These are phyloP conservation scores for Dactylellina parvicollis DNA, from an alignment of 2,329 filamentous ascomycete species.

Conservation along the genomic window DNA sequence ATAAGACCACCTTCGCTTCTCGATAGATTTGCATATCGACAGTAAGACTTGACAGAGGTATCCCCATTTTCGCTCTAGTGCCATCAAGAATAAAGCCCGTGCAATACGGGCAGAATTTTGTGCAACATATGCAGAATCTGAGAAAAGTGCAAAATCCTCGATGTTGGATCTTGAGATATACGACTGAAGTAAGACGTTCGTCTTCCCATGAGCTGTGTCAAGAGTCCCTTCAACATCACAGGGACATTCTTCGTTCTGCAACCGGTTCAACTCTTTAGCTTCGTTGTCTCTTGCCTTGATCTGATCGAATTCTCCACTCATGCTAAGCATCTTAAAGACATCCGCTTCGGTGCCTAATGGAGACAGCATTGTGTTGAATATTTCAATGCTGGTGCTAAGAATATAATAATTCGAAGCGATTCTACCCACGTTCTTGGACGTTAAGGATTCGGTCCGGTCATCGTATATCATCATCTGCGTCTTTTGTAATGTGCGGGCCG, in stretches of 20 bases:
- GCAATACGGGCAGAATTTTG: constrained; percentile 96
- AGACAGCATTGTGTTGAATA: constrained; percentile 96
- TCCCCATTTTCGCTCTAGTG: constrained; percentile 92
- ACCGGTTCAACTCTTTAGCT: constrained; percentile 80
- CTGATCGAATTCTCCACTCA: constrained; percentile 98
- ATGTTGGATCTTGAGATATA: constrained; percentile 89
- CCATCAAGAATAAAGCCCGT: constrained; percentile 95
- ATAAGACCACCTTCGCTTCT: constrained; percentile 93
- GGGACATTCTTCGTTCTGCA: constrained; percentile 76
- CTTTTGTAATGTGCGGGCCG: constrained; percentile 84
- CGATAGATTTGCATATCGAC: constrained; percentile 94
- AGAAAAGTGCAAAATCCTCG: constrained; percentile 92
- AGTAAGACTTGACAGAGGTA: constrained; percentile 91
- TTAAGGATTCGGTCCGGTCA: constrained; percentile 88
- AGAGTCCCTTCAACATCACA: constrained; percentile 76
- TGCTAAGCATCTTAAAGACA: constrained; percentile 92
- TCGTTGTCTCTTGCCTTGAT: constrained; percentile 92
- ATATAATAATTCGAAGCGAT: constrained; percentile 99
- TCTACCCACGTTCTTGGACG: constrained; percentile 91
- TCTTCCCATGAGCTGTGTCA: constrained; percentile 84
- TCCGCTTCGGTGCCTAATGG: constrained; percentile 88
- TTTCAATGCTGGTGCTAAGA: constrained; percentile 88
- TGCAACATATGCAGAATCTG: constrained; percentile 92
- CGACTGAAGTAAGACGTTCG: constrained; percentile 91
- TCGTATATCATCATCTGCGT: constrained; percentile 99